Percentiles rank a stretch among this genome's conserved stretches.
These are phyloP conservation scores for Zasmidium angulare DNA, from an alignment of 2,329 filamentous ascomycete species.

Conservation along the genomic window DNA sequence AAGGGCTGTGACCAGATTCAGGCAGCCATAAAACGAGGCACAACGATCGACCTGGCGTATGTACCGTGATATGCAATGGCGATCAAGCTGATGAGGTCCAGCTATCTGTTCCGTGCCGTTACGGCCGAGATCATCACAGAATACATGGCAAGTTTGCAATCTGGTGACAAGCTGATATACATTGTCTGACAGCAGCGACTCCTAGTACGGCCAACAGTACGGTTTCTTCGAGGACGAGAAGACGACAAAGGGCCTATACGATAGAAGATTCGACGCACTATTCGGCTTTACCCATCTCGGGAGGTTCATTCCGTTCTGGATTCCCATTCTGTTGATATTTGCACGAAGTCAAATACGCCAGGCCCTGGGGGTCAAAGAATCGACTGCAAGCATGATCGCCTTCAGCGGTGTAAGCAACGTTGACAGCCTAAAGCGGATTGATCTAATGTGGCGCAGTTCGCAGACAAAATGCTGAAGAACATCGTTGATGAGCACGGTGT, in stretches of 20 bases:
- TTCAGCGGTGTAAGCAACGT: conserved; percentile 5
- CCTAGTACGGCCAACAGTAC: conserved; percentile 14
- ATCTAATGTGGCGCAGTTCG: conserved; percentile 5
- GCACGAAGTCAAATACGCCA: conserved; percentile 1
- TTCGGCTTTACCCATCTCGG: conserved; percentile 15
- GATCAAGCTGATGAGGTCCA: neutral
- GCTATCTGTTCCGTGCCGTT: conserved; percentile 7
- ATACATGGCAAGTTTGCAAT: conserved; percentile 4
- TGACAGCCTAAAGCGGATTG: neutral
- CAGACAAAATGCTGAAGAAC: conserved; percentile 11
- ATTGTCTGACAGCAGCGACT: neutral
- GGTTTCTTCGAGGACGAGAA: conserved; percentile 14
- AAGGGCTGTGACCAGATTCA: conserved; percentile 6
- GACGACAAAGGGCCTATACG: conserved; percentile 10
- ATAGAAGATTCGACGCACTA: conserved; percentile 9
- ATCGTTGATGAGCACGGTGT: conserved; percentile 8
- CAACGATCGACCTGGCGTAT: conserved; percentile 6
- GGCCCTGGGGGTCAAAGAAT: neutral
- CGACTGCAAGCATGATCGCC: conserved; percentile 7
- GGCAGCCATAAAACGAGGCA: neutral
- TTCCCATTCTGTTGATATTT: conserved; percentile 8
- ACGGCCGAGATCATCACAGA: conserved; percentile 12
- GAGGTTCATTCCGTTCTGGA: conserved; percentile 8
- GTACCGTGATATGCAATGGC: neutral
- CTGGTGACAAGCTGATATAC: neutral